Conservation (phyloP, 192 early-diverging fungal species). For the Paraglomus brasilianum region DNA sequence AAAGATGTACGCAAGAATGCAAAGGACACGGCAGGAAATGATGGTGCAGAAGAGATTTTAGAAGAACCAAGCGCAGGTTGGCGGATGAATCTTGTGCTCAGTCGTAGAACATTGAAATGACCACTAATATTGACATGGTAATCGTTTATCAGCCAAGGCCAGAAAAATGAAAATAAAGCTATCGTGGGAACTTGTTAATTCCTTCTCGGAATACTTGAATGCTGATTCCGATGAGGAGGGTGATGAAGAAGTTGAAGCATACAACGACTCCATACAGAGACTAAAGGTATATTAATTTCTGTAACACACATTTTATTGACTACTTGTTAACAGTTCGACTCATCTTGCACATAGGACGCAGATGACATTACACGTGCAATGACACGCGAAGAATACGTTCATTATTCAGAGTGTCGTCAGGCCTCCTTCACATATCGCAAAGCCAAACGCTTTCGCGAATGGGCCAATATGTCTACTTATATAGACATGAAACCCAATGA, state of each 20-base stretch:
- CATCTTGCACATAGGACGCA: conserved; percentile 57
- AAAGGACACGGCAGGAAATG: conserved; percentile 72
- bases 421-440: conserved; percentile 97
- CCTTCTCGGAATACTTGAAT: conserved; percentile 74
- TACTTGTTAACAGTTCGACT: background rate
- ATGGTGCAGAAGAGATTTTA: conserved; percentile 51
- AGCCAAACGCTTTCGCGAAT: conserved; percentile 89
- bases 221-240: conserved; percentile 80
- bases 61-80: conserved; percentile 52
- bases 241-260: conserved; percentile 89
- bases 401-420: conserved; percentile 98
- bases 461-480: conserved; percentile 87
- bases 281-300: conserved; percentile 51
- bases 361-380: conserved; percentile 91
- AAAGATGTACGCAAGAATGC: conserved; percentile 94
- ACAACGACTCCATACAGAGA: conserved; percentile 84
- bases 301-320: background rate
- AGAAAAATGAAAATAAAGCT: conserved; percentile 70
- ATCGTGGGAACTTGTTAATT: conserved; percentile 89
- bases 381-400: conserved; percentile 98
- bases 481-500: conserved; percentile 88
- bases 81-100: background rate
- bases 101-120: conserved; percentile 28
- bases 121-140: background rate
- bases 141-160: conserved; percentile 43